Base-by-base conservation (phyloP, 2,329 filamentous ascomycete genomes). In the Aureobasidium zeae region DNA sequence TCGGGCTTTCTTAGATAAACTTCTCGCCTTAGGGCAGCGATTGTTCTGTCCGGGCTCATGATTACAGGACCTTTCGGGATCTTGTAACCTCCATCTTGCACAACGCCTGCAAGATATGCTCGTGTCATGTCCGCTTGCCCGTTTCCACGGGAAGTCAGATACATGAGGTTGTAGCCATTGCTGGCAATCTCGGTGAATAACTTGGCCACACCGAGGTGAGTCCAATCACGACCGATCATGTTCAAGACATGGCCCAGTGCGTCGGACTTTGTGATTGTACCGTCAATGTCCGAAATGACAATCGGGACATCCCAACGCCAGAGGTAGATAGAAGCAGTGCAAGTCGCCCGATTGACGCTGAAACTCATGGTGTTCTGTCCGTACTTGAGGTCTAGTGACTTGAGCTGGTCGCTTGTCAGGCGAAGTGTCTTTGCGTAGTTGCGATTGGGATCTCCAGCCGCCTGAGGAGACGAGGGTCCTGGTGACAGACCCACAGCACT, bases 101-200 rank as follows among this genome's bases (percentile, higher is more conserved):
- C 71, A 16, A 98, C 86, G 19, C 88, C 87, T 47, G 88, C 83
- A 3, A 98, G 72, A 60, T 98, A 98, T 0, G 86, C 77, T 46
- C 91, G 73, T 1, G 91, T 98, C 0, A 72, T 87, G 63, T 98
- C 91, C 12, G 91, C 85, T 63, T 93, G 88, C 0, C 91, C 93
- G 33, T 96, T 88, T 11, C 86, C 91, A 39, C 91, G 81, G 60
- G 85, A 93, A 0, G 91, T 98, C 33, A 98, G 74, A 60, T 98
- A 98, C 76, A 98, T 87, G 58, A 98, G 93, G 62, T 98, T 96
- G 71, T 96, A 98, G 5, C 91, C 91, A 57, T 98, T 98, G 55
- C 83, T 80, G 1, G 81, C 79, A 53, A 98, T 98, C 54, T 98
- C 93, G 36, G 84, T 91, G 65, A 96, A 98, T 7, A 98, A 73